Conservation (phyloP, 192 early-diverging fungal species). For the Coemansia sp. region DNA sequence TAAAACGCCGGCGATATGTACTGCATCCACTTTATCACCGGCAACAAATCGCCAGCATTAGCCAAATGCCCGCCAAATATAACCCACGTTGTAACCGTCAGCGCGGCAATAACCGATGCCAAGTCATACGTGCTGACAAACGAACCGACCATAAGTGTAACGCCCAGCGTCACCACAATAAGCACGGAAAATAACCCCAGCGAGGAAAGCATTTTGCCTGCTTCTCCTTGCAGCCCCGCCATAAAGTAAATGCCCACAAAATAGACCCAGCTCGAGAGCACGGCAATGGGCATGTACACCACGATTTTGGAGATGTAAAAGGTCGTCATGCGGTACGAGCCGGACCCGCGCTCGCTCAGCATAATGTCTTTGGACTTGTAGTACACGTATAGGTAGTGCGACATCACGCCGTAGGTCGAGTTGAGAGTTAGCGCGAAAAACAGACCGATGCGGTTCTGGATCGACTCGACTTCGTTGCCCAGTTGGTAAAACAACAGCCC, state of each 20-base stretch:
- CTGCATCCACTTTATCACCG: constrained; percentile 55
- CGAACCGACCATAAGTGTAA: constrained; percentile 48
- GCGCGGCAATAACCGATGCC: constrained; percentile 42
- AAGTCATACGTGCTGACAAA: constrained; percentile 43
- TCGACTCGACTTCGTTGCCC: constrained; percentile 50
- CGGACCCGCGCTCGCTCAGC: constrained; percentile 63
- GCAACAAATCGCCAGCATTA: constrained; percentile 47
- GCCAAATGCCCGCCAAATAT: constrained; percentile 55
- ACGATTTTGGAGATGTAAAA: constrained; percentile 64
- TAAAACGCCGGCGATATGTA: constrained; percentile 53
- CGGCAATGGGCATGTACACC: constrained; percentile 51
- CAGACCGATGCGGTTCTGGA: constrained; percentile 56
- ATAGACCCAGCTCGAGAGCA: constrained; percentile 51
- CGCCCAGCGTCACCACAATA: constrained; percentile 45
- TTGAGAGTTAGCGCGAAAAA: constrained; percentile 57
- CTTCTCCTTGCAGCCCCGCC: constrained; percentile 44
- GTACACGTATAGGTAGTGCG: constrained; percentile 58
- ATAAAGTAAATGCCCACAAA: constrained; percentile 54
- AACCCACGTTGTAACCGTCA: constrained; percentile 47
- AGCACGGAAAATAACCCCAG: constrained; percentile 41
- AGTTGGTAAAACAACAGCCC: constrained; percentile 59
- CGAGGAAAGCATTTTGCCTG: constrained; percentile 31
- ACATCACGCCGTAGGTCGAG: constrained; percentile 60
- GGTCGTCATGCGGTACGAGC: constrained; percentile 64
- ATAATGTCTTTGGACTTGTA: constrained; percentile 58